Evolutionary conservation across 2,329 filamentous ascomycete species (phyloP), one percentile per base, ranked within the genome.

Genomic region (Alternaria consortialis): DNA sequence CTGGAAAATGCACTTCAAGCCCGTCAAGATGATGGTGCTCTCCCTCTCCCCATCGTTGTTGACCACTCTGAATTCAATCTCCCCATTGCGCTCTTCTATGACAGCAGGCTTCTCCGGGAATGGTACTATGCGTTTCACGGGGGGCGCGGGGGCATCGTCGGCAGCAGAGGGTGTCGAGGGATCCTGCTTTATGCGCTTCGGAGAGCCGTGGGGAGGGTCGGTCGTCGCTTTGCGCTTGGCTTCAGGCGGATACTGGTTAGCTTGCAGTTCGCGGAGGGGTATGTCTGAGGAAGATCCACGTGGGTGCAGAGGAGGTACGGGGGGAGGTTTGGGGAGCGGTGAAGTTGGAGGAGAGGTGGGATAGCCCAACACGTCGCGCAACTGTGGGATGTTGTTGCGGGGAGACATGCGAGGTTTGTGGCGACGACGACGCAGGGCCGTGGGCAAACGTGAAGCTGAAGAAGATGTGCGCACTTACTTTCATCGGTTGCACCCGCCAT

Each of bases 1-100:
- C 78, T 99, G 95, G 74, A 99, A 98, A 67, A 99, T 96, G 76
- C 94, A 97, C 78, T 98, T 99, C 56, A 99, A 84, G 13, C 95
- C 95, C 0, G 94, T 97, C 60, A 99, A 85, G 70, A 99, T 96
- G 74, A 98, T 96, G 68, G 94, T 89, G 75, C 92, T 96, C 74
- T 97, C 93, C 66, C 91, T 87, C 37, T 89, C 86, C 72, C 91
- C 91, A 75, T 99, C 95, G 76, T 99, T 99, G 84, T 98, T 98
- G 73, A 99, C 95, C 7, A 98, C 95, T 48, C 94, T 90, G 79
- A 98, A 98, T 78, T 98, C 93, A 70, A 99, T 98, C 67, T 97
- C 92, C 74, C 94, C 93, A 74, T 90, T 91, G 72, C 93, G 91
- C 80, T 99, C 95, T 81, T 99, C 95, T 66, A 96, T 86, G 5